Conservation (phyloP, 305 asterid species). For the Fraxinus xanthoxyloides region DNA sequence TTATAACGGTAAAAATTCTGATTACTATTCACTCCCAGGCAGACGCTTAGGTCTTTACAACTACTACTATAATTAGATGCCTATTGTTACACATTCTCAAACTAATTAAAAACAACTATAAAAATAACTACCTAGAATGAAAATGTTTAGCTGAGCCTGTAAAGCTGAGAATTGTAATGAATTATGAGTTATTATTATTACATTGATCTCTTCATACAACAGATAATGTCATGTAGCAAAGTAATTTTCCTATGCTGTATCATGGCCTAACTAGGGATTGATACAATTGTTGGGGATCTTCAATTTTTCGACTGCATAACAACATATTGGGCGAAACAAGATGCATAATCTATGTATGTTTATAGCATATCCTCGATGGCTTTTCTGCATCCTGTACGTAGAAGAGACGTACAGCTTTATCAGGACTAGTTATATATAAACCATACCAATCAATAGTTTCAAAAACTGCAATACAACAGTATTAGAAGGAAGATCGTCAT, state of each 20-base stretch:
- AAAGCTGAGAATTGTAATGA: constrained; percentile 12
- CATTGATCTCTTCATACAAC: constrained; percentile 21
- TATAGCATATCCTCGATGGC: constrained; percentile 2
- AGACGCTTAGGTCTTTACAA: constrained; percentile 19
- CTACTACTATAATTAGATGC: background rate
- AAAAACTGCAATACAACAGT: background rate
- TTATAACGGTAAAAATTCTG: background rate
- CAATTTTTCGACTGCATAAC: background rate
- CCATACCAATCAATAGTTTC: background rate
- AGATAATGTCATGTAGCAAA: constrained; percentile 12
- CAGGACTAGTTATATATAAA: constrained; percentile 2
- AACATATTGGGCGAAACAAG: background rate
- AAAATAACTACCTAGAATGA: constrained; percentile 15
- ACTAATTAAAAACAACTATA: constrained; percentile 18
- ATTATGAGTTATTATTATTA: constrained; percentile 11
- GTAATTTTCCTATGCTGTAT: constrained; percentile 14
- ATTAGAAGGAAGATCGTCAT: background rate
- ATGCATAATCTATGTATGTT: background rate
- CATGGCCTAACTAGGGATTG: constrained; percentile 10
- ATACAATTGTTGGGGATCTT: background rate
- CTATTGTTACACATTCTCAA: background rate
- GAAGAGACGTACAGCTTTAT: constrained; percentile 1
- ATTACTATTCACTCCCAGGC: background rate
- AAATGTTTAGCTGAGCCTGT: background rate
- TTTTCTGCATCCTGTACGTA: constrained; percentile 21